These are phyloP conservation scores for Boletus smithii DNA, from an alignment of 1,284 basidiomycete species.

Conservation along the genomic window DNA sequence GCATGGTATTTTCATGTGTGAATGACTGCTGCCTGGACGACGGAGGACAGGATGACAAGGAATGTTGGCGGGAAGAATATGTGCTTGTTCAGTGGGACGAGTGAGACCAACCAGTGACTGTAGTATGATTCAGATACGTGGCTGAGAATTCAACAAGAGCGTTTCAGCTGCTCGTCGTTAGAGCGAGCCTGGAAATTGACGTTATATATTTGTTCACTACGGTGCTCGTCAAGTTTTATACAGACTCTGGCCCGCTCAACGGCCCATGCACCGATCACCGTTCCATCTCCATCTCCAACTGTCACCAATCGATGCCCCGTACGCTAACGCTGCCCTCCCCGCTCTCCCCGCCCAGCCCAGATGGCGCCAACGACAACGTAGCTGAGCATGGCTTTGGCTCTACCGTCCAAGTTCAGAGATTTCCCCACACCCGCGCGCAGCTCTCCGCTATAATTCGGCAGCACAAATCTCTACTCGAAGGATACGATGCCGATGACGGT, in stretches of 20 bases:
- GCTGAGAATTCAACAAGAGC: no score
- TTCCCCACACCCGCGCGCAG: conserved; percentile 77
- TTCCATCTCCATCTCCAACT: conserved; percentile 16
- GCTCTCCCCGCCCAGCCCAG: conserved; percentile 10
- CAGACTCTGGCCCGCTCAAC: conserved; percentile 17
- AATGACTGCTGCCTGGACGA: conserved; percentile 62
- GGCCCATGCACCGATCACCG: conserved; percentile 26
- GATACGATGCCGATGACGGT: conserved; percentile 55
- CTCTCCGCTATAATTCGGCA: conserved; percentile 68
- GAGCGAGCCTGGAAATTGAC: no score
- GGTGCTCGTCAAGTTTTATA: conserved; percentile 21
- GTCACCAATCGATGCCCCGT: conserved; percentile 25
- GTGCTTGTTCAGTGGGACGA: conserved; percentile 75
- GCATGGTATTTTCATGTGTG: conserved; percentile 75
- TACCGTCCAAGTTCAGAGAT: conserved; percentile 41
- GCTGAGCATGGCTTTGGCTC: conserved; percentile 16
- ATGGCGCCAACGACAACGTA: conserved; percentile 20
- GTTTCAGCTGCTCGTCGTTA: no score
- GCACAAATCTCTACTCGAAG: conserved; percentile 52
- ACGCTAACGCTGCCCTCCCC: conserved; percentile 26
- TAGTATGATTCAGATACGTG: no score
- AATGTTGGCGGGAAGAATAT: conserved; percentile 69
- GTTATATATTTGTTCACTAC: conserved; percentile 22
- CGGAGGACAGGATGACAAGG: conserved; percentile 39
- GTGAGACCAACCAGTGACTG: conserved; percentile 11